Conservation (phyloP, 2,329 filamentous ascomycete genomes). For the Arthrobotrys iridis region DNA sequence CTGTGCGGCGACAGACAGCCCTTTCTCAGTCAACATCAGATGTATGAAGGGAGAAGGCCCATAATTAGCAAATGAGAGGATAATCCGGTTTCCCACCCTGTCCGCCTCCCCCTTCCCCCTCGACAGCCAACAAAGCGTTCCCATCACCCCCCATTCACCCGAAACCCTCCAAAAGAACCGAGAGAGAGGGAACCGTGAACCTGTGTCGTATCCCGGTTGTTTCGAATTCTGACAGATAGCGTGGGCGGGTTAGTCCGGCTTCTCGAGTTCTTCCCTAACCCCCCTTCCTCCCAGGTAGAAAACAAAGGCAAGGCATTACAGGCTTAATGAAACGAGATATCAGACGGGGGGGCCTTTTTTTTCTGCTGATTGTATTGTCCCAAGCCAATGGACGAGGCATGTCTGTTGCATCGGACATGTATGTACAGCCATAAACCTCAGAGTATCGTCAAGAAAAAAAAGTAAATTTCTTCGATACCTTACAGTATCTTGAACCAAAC, state of each 20-base stretch:
- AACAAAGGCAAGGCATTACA: conserved; percentile 13
- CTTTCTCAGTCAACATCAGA: conserved; percentile 34
- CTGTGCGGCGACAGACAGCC: not conserved
- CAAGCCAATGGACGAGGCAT: conserved; percentile 40
- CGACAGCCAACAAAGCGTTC: too few relatives aligned
- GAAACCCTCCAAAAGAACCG: not conserved
- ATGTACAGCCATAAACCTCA: conserved; percentile 20
- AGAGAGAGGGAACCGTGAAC: conserved; percentile 12
- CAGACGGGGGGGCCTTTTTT: conserved; percentile 3
- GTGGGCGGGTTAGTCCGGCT: conserved; percentile 24
- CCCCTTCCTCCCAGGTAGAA: conserved; percentile 12
- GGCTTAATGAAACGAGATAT: conserved; percentile 45
- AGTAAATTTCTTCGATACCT: not conserved
- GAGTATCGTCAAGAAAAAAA: not conserved
- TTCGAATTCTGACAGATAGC: conserved; percentile 49
- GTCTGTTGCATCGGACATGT: not conserved
- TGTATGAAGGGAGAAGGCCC: conserved; percentile 20
- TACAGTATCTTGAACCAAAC: too few relatives aligned
- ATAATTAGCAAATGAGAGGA: conserved; percentile 48
- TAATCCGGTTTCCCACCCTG: conserved; percentile 45
- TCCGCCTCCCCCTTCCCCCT: not conserved
- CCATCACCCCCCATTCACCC: not conserved
- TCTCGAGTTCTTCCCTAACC: not conserved
- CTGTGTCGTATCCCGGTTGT: conserved; percentile 32
- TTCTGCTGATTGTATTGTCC: conserved; percentile 33